Evolutionary conservation across 108 stramenopile genomes (phyloP).

Genomic region (Cyclotella baltica): DNA sequence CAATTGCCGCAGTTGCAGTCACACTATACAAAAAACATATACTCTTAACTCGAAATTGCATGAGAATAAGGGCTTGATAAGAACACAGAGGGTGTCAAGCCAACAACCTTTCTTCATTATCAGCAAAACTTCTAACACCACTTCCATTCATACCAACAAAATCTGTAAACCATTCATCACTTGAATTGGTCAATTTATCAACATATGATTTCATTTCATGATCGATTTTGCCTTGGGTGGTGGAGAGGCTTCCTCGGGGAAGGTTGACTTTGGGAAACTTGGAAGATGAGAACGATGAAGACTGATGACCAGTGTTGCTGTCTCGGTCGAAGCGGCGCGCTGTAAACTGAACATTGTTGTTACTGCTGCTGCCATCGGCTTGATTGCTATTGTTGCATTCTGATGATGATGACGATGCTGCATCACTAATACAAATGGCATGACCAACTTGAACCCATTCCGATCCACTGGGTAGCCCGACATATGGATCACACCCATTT

Average conservation of each 20-base stretch:
- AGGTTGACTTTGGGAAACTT: constrained; percentile 56
- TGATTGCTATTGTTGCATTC: not conserved
- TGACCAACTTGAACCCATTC: constrained; percentile 56
- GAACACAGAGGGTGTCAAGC: constrained; percentile 33
- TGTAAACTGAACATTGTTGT: constrained; percentile 29
- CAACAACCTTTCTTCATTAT: constrained; percentile 54
- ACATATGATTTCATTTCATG: constrained; percentile 59
- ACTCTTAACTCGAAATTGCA: too few relatives aligned
- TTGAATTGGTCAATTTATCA: constrained; percentile 55
- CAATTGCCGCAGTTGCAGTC: too few relatives aligned
- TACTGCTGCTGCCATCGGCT: constrained; percentile 6
- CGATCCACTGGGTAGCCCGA: constrained; percentile 36
- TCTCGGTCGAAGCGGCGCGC: constrained; percentile 71
- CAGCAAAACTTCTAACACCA: constrained; percentile 56
- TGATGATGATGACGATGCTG: not conserved
- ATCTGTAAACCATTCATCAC: constrained; percentile 61
- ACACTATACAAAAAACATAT: too few relatives aligned
- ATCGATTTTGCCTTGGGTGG: constrained; percentile 49
- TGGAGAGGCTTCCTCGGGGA: constrained; percentile 51
- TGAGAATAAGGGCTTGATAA: too few relatives aligned
- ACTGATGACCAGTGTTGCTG: constrained; percentile 21
- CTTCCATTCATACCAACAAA: constrained; percentile 65
- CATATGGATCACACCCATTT: constrained; percentile 64
- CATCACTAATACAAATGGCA: constrained; percentile 47
- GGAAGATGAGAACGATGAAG: too few relatives aligned